Conservation (phyloP, 768 basidiomycete species). For the Gloeostereum incarnatum region DNA sequence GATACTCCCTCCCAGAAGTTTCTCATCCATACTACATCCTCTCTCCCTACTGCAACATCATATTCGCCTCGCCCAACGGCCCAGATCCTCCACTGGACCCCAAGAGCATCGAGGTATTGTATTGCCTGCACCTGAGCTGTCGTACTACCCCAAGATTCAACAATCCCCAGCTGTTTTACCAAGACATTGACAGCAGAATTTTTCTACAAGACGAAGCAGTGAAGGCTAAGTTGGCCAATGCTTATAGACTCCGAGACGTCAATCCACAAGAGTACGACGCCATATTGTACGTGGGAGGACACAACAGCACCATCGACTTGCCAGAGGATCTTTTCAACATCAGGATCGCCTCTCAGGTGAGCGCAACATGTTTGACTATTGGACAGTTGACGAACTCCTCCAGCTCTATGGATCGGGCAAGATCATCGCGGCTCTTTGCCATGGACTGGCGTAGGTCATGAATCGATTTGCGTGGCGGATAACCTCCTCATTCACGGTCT, state of each 20-base stretch:
- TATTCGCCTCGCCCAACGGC: conserved; percentile 52
- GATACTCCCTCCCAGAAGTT: conserved; percentile 73
- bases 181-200: conserved; percentile 42
- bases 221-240: conserved; percentile 38
- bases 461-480: not conserved
- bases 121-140: conserved; percentile 2
- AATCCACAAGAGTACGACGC: conserved; percentile 55
- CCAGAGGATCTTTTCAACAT: conserved; percentile 45
- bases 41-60: conserved; percentile 38
- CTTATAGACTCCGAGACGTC: conserved; percentile 56
- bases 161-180: conserved; percentile 29
- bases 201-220: conserved; percentile 53
- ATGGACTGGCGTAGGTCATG: conserved; percentile 57
- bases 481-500: conserved; percentile 3
- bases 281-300: conserved; percentile 74
- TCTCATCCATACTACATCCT: conserved; percentile 64
- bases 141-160: not conserved
- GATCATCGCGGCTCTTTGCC: conserved; percentile 67
- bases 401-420: conserved; percentile 66
- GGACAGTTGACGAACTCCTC: not conserved
- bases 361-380: conserved; percentile 9
- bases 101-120: conserved; percentile 41
- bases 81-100: conserved; percentile 66
- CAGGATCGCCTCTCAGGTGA: conserved; percentile 46
- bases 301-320: conserved; percentile 71